Evolutionary conservation across 805 yeast genomes (phyloP), one percentile per base, ranked within the genome.

Genomic region (Nakazawaea ernobii): DNA sequence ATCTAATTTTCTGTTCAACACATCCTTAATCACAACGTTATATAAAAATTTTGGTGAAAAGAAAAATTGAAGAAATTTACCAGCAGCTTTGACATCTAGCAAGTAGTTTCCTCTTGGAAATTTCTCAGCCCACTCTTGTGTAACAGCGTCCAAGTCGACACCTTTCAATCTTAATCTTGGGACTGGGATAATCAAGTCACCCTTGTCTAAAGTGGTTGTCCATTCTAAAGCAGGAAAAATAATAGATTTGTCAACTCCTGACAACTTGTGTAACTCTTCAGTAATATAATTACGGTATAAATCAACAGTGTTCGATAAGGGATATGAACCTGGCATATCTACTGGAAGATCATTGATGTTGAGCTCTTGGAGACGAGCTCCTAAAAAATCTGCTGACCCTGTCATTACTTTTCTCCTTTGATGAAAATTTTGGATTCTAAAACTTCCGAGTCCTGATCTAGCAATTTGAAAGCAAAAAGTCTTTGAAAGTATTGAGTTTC

Each of bases 41-140:
- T 75, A 80, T 53, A 94, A 72, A 42, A 86, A 70, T 54, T 74
- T 67, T 44, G 87, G 81, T 53, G 80, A 72, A 68, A 88, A 86
- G 70, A 79, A 88, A 65, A 94, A 92, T 68, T 94, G 97, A 61
- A 94, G 71, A 61, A 94, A 94, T 46, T 90, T 86, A 51, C 97
- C 97, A 62, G 85, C 85, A 29, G 95, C 86, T 55, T 74, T 80
- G 56, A 89, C 95, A 53, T 78, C 79, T 20, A 73, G 68, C 55
- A 94, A 68, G 61, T 73, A 86, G 38, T 80, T 77, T 35, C 87
- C 90, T 52, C 76, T 75, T 53, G 90, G 86, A 69, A 92, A 87
- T 51, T 78, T 74, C 49, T 67, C 76, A 29, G 95, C 86, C 86
- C 96, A 84, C 59, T 90, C 86, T 37, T 63, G 61, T 29, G 94